Base-by-base conservation (phyloP, 164 flowering plant species). In the Vitis rupestris region DNA sequence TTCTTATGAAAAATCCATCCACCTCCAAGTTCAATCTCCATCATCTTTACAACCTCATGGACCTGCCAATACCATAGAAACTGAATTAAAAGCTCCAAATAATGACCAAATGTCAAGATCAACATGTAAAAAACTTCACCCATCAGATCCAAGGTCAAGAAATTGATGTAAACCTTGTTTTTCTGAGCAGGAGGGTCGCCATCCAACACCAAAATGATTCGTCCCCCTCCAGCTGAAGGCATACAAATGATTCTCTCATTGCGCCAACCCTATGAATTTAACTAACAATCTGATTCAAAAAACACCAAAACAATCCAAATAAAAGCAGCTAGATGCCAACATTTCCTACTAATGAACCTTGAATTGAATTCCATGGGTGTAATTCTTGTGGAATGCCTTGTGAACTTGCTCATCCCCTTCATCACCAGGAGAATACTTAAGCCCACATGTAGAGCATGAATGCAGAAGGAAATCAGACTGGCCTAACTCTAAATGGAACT, bases 401-500 rank as follows among this genome's bases (percentile, higher is more conserved):
- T 95, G 97, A 63, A 80, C 69, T 75, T 86, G 87, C 82, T 91
- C 97, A 74, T 91, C 98, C 12, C 17, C 81, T 66, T 80, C 84
- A 17, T 91, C 92, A 12, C 95, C 98, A 52, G 87, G 75, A 48
- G 92, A 78, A 71, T 83, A 93, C 75, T 83, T 84, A 52, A 85
- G 31, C 27, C 91, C 95, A 73, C 98, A 93, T 0, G 70, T 70
- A 8, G 80, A 78, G 69, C 98, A 94, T 0, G 77, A 77, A 52
- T 75, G 93, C 23, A 91, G 82, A 61, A 84, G 77, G 77, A 94
- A 94, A 84, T 94, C 90, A 59, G 97, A 92, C 66, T 94, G 98
- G 16, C 99, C 99, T 37, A 93, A 69, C 59, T 90, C 94, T 71
- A 95, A 78, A 83, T 91, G 85, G 44, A 87, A 76, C 82, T 91